These are phyloP conservation scores for Hypericum androsaemum DNA, from an alignment of 345 rosid species.

Conservation along the genomic window DNA sequence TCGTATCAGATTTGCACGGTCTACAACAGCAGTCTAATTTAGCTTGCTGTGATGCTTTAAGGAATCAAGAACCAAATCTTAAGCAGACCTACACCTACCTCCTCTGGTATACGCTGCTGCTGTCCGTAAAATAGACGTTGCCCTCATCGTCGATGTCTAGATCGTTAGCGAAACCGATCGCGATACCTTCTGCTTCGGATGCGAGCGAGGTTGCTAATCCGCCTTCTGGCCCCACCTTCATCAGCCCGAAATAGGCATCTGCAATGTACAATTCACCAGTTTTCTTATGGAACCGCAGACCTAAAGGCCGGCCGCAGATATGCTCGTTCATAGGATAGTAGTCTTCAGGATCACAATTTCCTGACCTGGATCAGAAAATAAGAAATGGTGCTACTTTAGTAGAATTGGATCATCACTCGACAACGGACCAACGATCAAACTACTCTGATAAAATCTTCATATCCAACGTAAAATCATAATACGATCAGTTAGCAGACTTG, in stretches of 20 bases:
- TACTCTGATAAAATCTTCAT: too few species aligned
- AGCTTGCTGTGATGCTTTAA: too few species aligned
- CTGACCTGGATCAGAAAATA: conserved; percentile 42
- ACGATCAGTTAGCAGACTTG: too few species aligned
- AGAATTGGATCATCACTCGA: too few species aligned
- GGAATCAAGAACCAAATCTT: background rate
- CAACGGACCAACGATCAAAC: too few species aligned
- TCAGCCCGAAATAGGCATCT: conserved; percentile 81
- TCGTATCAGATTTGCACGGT: too few species aligned
- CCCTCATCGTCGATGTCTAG: conserved; percentile 87
- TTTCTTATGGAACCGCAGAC: conserved; percentile 73
- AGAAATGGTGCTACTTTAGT: background rate
- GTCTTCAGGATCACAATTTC: conserved; percentile 55
- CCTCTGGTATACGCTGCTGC: conserved; percentile 68
- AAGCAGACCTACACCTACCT: conserved; percentile 24
- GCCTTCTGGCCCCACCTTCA: conserved; percentile 91
- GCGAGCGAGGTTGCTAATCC: conserved; percentile 66
- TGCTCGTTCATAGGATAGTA: conserved; percentile 80
- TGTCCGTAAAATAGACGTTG: conserved; percentile 79
- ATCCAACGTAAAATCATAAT: too few species aligned
- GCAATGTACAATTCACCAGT: conserved; percentile 84
- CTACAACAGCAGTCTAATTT: too few species aligned
- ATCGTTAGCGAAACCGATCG: conserved; percentile 70
- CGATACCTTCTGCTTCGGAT: conserved; percentile 75
- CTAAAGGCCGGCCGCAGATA: conserved; percentile 89